Conservation (phyloP, 2,329 filamentous ascomycete species). For the Claviceps pazoutovae region DNA sequence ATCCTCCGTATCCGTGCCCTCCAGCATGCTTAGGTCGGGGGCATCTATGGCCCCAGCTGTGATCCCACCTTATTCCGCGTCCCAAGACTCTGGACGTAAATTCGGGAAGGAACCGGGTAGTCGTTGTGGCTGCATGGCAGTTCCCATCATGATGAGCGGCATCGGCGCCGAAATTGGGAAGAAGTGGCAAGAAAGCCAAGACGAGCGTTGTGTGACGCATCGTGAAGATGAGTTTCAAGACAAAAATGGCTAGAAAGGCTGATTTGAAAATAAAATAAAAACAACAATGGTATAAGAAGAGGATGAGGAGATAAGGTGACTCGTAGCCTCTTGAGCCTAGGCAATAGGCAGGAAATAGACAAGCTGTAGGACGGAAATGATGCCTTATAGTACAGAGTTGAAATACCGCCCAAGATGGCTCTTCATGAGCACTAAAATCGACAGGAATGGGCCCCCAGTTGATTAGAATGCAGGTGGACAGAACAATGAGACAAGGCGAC, state of each 20-base stretch:
- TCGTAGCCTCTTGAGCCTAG: background rate
- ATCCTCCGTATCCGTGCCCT: background rate
- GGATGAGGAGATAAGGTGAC: background rate
- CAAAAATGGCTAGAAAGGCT: background rate
- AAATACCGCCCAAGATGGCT: background rate
- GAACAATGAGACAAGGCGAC: background rate
- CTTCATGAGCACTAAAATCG: background rate
- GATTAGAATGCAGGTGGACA: background rate
- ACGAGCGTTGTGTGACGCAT: conserved; percentile 1
- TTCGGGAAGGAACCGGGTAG: background rate
- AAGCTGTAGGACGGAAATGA: background rate
- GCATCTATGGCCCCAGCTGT: background rate
- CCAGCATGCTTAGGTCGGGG: background rate
- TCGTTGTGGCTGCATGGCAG: background rate
- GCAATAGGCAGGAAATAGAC: background rate
- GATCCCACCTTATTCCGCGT: background rate
- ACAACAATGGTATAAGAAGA: background rate
- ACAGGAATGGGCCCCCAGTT: background rate
- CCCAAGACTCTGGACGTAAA: conserved; percentile 1
- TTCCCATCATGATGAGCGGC: background rate
- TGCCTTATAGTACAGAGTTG: background rate
- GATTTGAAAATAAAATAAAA: background rate
- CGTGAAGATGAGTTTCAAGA: background rate
- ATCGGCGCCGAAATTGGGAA: background rate
- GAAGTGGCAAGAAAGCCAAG: conserved; percentile 3